Base-by-base conservation (phyloP, 306 rosid species). In the Astragalus membranaceus region DNA sequence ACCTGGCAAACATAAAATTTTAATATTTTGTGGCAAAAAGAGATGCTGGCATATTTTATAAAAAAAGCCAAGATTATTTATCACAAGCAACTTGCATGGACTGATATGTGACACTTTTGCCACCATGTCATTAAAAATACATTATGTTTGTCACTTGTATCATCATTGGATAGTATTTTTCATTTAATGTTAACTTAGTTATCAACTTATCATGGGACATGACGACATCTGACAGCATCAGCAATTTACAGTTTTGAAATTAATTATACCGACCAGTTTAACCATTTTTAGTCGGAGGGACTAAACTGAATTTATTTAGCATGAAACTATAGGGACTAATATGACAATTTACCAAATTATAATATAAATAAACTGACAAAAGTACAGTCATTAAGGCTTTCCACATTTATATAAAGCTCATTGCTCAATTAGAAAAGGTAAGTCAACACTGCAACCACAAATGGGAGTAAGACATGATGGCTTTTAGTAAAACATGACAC, bases 401-500 rank as follows among this genome's bases (percentile, higher is more conserved):
- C 47, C 37, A 17, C 17, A 16, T 69, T 10, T 33, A 69, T 17
- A 41, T 33, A 46, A 33, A 11, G 67, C 51, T 17, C 32, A 67
- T 33, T 15, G 43, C 36, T 70, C 57, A 72, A 68, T 23, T 37
- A 36, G 71, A 29, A 69, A 51, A 0, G 2, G 68, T 4, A 56
- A 61, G 23, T 17, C 16, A 62, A 30, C 47, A 55, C 12, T 15
- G 17, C 36, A 64, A 63, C 7, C 13, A 5, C 42, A 23, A 16
- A 51, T 10, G 29, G 5, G 7, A 17, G 33, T 35, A 26, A 23
- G 49, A 68, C n/a, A 60, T 52, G 33, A 13, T 6, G 61, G 36
- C 73, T 74, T 62, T 52, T 4, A 14, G 29, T 55, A 52, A 48
- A 78, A 48, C 60, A 57, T 56, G 61, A 65, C 15, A 61, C 51